Percentiles rank a stretch among this genome's conserved stretches.
phyloP scores from a whole-genome alignment of 2,329 filamentous ascomycete genomes.

The Alternaria conjuncta region DNA sequence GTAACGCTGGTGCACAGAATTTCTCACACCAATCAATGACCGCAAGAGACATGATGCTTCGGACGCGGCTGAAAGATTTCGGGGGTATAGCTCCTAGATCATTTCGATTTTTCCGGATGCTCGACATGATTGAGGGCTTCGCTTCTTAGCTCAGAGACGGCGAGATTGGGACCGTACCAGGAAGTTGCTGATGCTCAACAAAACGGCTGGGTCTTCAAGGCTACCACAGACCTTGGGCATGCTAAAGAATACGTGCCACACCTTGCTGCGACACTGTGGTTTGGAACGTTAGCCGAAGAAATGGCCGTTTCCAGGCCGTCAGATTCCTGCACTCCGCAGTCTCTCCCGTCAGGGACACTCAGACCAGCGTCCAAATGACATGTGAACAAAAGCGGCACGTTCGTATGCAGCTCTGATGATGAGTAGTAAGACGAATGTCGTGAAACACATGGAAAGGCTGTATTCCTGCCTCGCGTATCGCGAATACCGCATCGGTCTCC shows the following conservation, averaged over 20 bases:
- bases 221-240: not conserved
- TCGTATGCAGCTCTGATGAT: not conserved
- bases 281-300: not conserved
- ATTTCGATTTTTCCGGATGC: not conserved
- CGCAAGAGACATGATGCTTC: not conserved
- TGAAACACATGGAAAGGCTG: not conserved
- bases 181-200: not conserved
- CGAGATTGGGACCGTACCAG: not conserved
- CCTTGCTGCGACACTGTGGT: not conserved
- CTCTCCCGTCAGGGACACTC: not conserved
- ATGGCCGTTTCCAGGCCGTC: not conserved
- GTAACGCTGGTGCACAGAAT: not conserved
- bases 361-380: not conserved
- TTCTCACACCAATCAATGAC: not conserved
- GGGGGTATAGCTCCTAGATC: constrained; percentile 5
- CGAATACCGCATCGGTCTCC: not conserved
- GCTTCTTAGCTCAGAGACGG: not conserved
- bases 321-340: not conserved
- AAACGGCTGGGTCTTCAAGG: not conserved
- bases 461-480: not conserved
- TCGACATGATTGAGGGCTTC: not conserved
- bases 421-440: not conserved
- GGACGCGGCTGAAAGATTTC: constrained; percentile 7
- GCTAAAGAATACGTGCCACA: not conserved
- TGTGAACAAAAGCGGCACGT: not conserved